Evolutionary conservation across 306 rosid genomes (phyloP), one percentile per base, ranked within the genome.

Genomic region (Dryas alaskensis): DNA sequence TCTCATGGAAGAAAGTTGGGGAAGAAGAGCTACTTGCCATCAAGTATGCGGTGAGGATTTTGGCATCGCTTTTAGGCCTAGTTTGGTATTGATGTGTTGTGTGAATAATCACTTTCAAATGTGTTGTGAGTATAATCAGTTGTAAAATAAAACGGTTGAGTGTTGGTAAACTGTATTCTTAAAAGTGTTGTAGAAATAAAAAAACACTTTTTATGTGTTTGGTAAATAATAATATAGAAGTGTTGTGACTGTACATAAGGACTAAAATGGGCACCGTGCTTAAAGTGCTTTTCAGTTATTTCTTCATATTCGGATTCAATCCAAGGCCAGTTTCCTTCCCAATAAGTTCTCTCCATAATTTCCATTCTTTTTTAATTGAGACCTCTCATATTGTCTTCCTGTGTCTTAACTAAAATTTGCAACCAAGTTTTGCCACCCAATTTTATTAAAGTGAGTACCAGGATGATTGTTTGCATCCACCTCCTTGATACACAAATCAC

Each of bases 11-110:
- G 82, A 86, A 78, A 77, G 81, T 89, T 67, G 77, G 68, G 65
- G 82, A 85, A 76, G 90, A 88, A 71, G 96, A 89, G 61, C 74
- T 88, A 27, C 78, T 78, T 40, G 89, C 82, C 67, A 83, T 91
- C 19, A 71, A 80, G 52, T 86, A 96, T 74, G 81, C 88, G 16
- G 85, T 89, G 49, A 87, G 85, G 60, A 82, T 93, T 73, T 71
- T 90, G 22, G 22, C 22, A 19, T 19, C 0, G 22, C 22, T 19
- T 19, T 19, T 19, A 19, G 22, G 22, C 22, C 22, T 0, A 19
- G 22, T 19, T 19, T 19, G 22, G 22, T 19, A 19, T 19, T 19
- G 22, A 0, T 19, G 22, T 19, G 0, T 0, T 19, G 22, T 19
- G 22, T 19, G 22, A 19, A 19, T 19, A 19, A 19, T 19, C 22